Conservation (phyloP, 2,329 filamentous ascomycete genomes). For the Tolypocladium paradoxum region DNA sequence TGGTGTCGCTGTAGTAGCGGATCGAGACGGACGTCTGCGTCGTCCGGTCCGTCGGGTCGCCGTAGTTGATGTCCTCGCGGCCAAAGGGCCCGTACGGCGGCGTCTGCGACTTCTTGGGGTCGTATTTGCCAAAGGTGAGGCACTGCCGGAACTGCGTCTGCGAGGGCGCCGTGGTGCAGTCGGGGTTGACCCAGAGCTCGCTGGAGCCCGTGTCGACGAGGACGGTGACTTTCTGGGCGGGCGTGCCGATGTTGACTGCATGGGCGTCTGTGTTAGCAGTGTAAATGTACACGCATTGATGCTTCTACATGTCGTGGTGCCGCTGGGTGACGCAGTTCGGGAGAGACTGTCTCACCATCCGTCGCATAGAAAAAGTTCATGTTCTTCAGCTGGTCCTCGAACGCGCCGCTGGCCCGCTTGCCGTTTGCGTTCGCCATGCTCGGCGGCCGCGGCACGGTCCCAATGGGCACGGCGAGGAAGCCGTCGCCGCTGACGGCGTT, state of each 20-base stretch:
- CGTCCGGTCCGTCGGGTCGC: conserved; percentile 23
- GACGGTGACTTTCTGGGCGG: conserved; percentile 32
- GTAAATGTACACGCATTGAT: no score
- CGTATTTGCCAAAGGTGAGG: conserved; percentile 29
- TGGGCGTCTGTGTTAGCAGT: no score
- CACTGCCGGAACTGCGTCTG: conserved; percentile 26
- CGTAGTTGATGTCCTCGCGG: conserved; percentile 26
- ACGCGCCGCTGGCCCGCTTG: conserved; percentile 14
- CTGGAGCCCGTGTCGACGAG: conserved; percentile 42
- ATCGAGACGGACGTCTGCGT: conserved; percentile 29
- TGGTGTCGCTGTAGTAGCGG: conserved; percentile 33
- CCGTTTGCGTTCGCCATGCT: conserved; percentile 3
- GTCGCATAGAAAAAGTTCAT: conserved; percentile 28
- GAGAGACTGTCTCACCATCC: conserved; percentile 16
- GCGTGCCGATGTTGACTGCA: conserved; percentile 31
- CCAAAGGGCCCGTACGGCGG: conserved; percentile 26
- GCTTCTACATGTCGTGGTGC: no score
- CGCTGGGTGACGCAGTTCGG: no score
- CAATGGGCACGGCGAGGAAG: conserved; percentile 25
- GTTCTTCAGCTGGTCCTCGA: conserved; percentile 22
- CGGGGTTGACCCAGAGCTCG: conserved; percentile 44
- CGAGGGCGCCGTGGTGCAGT: conserved; percentile 29
- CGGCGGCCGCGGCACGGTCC: conserved; percentile 15
- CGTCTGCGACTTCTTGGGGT: conserved; percentile 28
- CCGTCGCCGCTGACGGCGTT: conserved; percentile 22